A percentile compares a stretch with the other conserved stretches of the same genome.
Evolutionary conservation across 1,284 basidiomycete species (phyloP).

Genomic region (Microbotryum lychnidis-dioicae): DNA sequence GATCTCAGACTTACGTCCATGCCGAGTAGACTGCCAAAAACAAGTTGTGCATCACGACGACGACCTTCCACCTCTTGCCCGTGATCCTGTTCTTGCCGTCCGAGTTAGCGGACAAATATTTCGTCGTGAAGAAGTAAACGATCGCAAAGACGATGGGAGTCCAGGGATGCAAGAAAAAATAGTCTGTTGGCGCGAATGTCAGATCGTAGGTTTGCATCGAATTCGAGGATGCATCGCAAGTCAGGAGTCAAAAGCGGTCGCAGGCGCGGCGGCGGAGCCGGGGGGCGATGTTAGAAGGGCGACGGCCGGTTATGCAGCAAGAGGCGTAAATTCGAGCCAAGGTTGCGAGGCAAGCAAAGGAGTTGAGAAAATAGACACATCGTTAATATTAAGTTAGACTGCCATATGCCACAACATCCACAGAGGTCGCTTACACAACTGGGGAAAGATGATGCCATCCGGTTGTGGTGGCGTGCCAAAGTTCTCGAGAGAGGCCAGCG

Average conservation of each 20-base stretch:
- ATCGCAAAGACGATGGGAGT: conserved; percentile 20
- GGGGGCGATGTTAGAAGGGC: no score
- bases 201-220: no score
- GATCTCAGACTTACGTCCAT: conserved; percentile 28
- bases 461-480: conserved; percentile 12
- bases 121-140: conserved; percentile 25
- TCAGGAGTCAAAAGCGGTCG: no score
- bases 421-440: conserved; percentile 3
- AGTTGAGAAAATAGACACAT: neutral
- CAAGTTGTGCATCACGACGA: conserved; percentile 38
- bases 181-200: neutral
- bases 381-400: neutral
- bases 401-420: neutral
- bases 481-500: conserved; percentile 9
- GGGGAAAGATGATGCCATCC: conserved; percentile 16
- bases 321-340: no score
- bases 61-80: conserved; percentile 28
- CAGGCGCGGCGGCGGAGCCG: no score
- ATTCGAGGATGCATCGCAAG: no score
- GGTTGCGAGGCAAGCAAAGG: neutral
- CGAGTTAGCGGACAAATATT: conserved; percentile 21
- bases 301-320: no score
- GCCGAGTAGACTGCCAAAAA: conserved; percentile 36
- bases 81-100: conserved; percentile 34
- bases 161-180: conserved; percentile 12